Evolutionary conservation across 805 yeast genomes (phyloP).

Genomic region (Candida ponderosae): DNA sequence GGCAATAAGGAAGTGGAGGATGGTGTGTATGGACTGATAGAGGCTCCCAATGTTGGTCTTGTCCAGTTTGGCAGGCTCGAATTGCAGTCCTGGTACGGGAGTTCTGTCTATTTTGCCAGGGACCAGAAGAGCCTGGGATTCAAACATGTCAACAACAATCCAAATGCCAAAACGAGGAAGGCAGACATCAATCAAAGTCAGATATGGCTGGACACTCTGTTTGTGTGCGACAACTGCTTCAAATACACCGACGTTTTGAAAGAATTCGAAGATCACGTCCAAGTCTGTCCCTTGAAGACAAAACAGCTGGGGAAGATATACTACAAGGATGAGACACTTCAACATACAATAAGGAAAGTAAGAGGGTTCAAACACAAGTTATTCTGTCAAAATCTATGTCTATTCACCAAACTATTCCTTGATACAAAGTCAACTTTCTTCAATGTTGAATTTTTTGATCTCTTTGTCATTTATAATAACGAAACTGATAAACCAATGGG

Average conservation of each 20-base stretch:
- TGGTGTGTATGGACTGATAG: conserved; percentile 53
- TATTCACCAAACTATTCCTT: conserved; percentile 81
- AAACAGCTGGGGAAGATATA: conserved; percentile 59
- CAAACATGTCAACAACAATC: conserved; percentile 17
- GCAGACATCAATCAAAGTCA: conserved; percentile 11
- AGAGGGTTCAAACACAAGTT: conserved; percentile 57
- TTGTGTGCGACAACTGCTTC: conserved; percentile 79
- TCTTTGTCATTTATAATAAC: conserved; percentile 61
- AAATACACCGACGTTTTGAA: conserved; percentile 52
- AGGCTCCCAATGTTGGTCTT: conserved; percentile 51
- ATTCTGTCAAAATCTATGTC: conserved; percentile 74
- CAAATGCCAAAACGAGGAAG: conserved; percentile 7
- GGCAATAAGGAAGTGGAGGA: conserved; percentile 24
- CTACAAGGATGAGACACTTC: conserved; percentile 47
- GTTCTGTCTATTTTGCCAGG: conserved; percentile 63
- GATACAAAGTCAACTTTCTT: conserved; percentile 87
- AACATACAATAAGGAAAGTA: conserved; percentile 53
- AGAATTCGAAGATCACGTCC: conserved; percentile 43
- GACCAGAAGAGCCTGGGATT: conserved; percentile 40
- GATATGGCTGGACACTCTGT: conserved; percentile 53
- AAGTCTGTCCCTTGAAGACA: conserved; percentile 33
- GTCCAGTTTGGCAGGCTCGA: conserved; percentile 63
- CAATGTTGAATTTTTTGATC: conserved; percentile 70
- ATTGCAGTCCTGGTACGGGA: conserved; percentile 84
- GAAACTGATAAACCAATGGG: conserved; percentile 62